These are phyloP conservation scores for Tuber indicum DNA, from an alignment of 495 filamentous ascomycete genomes.

Conservation along the genomic window DNA sequence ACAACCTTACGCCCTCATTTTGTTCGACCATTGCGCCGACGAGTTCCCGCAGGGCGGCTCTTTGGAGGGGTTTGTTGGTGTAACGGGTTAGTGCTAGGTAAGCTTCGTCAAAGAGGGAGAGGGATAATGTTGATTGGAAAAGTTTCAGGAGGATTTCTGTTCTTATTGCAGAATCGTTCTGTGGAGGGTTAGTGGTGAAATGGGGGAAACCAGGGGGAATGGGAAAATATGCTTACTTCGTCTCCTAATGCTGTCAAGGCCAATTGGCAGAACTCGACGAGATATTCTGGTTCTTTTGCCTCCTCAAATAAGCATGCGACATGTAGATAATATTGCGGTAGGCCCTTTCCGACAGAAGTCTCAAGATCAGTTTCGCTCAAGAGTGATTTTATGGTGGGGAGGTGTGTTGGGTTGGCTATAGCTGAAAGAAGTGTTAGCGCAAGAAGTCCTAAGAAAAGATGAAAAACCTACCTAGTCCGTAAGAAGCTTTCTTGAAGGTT, in stretches of 20 bases:
- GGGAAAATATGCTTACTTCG: constrained; percentile 45
- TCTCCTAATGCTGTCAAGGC: constrained; percentile 50
- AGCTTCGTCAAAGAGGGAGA: constrained; percentile 70
- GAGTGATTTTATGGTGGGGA: constrained; percentile 24
- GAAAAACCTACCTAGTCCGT: constrained; percentile 63
- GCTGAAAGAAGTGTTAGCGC: constrained; percentile 22
- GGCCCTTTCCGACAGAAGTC: constrained; percentile 50
- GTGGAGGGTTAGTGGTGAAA: constrained; percentile 4
- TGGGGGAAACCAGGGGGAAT: constrained; percentile 42
- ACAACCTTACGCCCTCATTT: constrained; percentile 60
- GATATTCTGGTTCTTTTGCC: constrained; percentile 64
- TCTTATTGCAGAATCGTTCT: constrained; percentile 35
- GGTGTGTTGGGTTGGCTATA: constrained; percentile 10
- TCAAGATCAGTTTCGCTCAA: constrained; percentile 30
- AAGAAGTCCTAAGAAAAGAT: constrained; percentile 12
- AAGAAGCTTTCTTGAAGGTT: constrained; percentile 75
- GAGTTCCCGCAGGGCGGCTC: constrained; percentile 57
- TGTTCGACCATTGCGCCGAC: constrained; percentile 64
- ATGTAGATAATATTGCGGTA: constrained; percentile 80
- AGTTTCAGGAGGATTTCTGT: constrained; percentile 73
- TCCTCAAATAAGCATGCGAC: constrained; percentile 74
- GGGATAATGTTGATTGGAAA: constrained; percentile 72
- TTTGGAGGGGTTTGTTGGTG: constrained; percentile 56
- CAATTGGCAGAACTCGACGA: constrained; percentile 74
- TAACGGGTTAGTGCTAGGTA: constrained; percentile 70